These are phyloP conservation scores for Globisporangium emineosum DNA, from an alignment of 352 stramenopile genomes.

Conservation along the genomic window DNA sequence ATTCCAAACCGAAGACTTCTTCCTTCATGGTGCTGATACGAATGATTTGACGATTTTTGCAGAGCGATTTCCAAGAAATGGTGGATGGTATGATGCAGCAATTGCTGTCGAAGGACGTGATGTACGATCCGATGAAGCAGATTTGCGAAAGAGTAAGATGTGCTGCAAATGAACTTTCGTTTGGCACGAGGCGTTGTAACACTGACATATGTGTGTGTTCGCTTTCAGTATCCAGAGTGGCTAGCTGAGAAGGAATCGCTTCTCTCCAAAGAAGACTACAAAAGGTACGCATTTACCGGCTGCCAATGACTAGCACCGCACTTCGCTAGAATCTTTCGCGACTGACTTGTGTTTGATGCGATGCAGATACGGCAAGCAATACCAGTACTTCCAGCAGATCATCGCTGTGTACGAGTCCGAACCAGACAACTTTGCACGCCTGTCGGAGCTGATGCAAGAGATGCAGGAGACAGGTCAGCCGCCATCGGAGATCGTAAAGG, in stretches of 20 bases:
- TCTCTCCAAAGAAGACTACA: slow-evolving; percentile 92
- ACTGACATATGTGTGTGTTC: slow-evolving; percentile 1
- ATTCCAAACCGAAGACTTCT: neutral
- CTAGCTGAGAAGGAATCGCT: slow-evolving; percentile 90
- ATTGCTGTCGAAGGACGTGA: slow-evolving; percentile 96
- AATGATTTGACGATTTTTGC: slow-evolving; percentile 1
- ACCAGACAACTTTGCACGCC: slow-evolving; percentile 92
- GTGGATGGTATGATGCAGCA: slow-evolving; percentile 99
- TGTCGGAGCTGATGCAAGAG: slow-evolving; percentile 98
- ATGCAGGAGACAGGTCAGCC: slow-evolving; percentile 93
- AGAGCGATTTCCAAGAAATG: slow-evolving; percentile 90
- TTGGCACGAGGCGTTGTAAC: too few relatives aligned
- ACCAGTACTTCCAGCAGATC: slow-evolving; percentile 97
- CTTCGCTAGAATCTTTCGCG: neutral
- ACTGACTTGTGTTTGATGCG: neutral
- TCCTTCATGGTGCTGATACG: neutral
- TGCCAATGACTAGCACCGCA: neutral
- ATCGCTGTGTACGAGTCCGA: slow-evolving; percentile 96
- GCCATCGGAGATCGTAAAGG: slow-evolving; percentile 97
- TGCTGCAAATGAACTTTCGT: too few relatives aligned
- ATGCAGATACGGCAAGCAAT: slow-evolving; percentile 93
- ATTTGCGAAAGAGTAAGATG: slow-evolving; percentile 82
- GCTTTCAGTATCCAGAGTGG: slow-evolving; percentile 93
- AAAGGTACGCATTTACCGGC: slow-evolving; percentile 32
- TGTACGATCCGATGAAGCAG: slow-evolving; percentile 98